phyloP scores from a whole-genome alignment of 1,284 basidiomycete species.

The Cystobasidium slooffiae region DNA sequence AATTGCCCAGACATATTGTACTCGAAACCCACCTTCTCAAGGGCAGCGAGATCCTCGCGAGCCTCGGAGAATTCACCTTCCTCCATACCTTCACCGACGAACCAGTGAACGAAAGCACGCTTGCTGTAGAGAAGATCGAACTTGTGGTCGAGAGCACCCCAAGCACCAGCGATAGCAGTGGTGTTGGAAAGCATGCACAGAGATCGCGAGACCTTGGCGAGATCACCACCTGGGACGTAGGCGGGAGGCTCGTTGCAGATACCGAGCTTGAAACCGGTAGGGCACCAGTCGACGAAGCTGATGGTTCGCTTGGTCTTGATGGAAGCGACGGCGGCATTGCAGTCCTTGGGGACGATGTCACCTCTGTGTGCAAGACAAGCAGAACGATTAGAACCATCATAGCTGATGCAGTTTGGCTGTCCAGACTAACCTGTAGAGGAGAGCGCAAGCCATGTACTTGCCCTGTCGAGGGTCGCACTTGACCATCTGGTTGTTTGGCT shows the following conservation, averaged over 20 bases:
- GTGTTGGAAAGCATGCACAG: constrained; percentile 97
- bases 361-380: constrained; percentile 68
- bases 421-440: constrained; percentile 61
- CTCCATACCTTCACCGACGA: constrained; percentile 55
- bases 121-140: constrained; percentile 80
- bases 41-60: constrained; percentile 53
- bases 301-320: constrained; percentile 98
- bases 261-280: constrained; percentile 86
- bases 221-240: constrained; percentile 87
- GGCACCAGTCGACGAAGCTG: constrained; percentile 96
- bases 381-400: constrained; percentile 13
- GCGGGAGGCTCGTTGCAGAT: constrained; percentile 65
- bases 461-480: constrained; percentile 92
- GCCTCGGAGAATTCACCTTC: constrained; percentile 55
- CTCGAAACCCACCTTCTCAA: constrained; percentile 48
- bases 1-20: background rate
- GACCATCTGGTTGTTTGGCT: constrained; percentile 96
- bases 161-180: constrained; percentile 90
- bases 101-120: constrained; percentile 54
- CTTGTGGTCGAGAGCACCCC: constrained; percentile 96
- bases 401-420: constrained; percentile 9
- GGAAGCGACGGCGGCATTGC: constrained; percentile 86
- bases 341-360: constrained; percentile 97
- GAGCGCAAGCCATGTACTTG: constrained; percentile 81
- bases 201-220: constrained; percentile 90